Evolutionary conservation across 345 rosid species (phyloP).

Genomic region (Rhizophora mangle): DNA sequence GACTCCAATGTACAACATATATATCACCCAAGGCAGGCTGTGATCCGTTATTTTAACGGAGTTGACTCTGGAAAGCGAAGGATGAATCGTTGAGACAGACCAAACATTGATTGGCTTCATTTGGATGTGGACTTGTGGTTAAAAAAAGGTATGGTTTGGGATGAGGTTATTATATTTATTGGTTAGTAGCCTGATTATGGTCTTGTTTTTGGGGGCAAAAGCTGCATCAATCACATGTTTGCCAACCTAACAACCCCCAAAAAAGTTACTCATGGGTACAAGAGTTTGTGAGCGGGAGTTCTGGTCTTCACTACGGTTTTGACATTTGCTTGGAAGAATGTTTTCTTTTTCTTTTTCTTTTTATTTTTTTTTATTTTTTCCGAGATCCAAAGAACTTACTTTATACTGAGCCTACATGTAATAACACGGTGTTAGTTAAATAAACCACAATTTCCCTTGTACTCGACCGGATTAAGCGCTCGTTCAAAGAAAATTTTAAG

Average conservation of each 20-base stretch:
- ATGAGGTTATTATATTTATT: neutral
- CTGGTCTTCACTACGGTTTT: neutral
- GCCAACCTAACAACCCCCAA: constrained; percentile 31
- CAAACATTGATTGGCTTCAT: neutral
- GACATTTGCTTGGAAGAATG: neutral
- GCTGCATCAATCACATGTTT: constrained; percentile 46
- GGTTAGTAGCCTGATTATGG: neutral
- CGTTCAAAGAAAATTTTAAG: too few relatives aligned
- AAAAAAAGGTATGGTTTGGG: neutral
- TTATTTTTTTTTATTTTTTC: too few relatives aligned
- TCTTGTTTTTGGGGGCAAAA: constrained; percentile 24
- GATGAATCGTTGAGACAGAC: neutral
- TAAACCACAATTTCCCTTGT: too few relatives aligned
- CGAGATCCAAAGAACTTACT: too few relatives aligned
- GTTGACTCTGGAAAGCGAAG: neutral
- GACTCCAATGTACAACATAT: constrained; percentile 5
- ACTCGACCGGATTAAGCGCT: too few relatives aligned
- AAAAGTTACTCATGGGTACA: neutral
- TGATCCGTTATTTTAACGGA: neutral
- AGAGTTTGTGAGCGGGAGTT: too few relatives aligned
- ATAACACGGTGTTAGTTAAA: too few relatives aligned
- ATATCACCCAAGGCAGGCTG: neutral
- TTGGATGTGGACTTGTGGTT: neutral
- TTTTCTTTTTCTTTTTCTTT: too few relatives aligned
- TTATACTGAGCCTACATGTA: too few relatives aligned